Base-by-base conservation (phyloP, 2,329 filamentous ascomycete genomes). In the Ophiosphaerella narmari region DNA sequence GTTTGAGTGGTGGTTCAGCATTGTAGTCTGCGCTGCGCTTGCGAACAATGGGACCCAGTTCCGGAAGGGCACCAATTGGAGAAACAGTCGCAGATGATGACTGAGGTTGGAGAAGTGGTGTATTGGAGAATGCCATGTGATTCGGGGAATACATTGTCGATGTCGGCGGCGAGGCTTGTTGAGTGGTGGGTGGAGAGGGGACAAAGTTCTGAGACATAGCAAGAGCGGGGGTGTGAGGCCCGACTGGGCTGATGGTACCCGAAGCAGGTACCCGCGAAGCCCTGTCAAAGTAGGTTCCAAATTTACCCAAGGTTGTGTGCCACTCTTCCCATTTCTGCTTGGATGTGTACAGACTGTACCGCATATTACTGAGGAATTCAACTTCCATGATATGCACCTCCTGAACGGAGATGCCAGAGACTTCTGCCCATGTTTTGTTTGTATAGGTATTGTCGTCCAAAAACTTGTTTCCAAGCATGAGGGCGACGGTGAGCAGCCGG, bases 361-460 rank as follows among this genome's bases (percentile, higher is more conserved):
- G 86, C 87, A 99, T 96, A 74, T 97, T 97, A 79, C 93, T 97
- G 56, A 99, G 79, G 65, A 99, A 99, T 73, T 99, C 94, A n/a
- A 99, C 94, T 73, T 99, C 94, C 94, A 99, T 99, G 38, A 97
- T 89, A 71, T 99, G 94, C 43, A 99, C 96, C 74, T 99, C 94
- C 53, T 88, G 86, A 11, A 97, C 93, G 1, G 90, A 86, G 54
- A 99, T 96, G 38, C 90, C 89, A 1, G 94, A 97, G 9, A 99
- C 94, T 66, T 99, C 94, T 2, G 93, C 94, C 94, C 94, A 99
- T 0, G 94, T 99, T 79, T 97, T 97, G 78, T 99, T 99, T 33
- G 94, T 97, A 75, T 99, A 99, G 0, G 94, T 97, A 73, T 97
- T 99, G 74, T 99, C 94, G 70, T 99, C 94, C 64, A 99, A 78